phyloP scores from a whole-genome alignment of 371 early-diverging fungal species.

The Choanephora cucurbitarum region DNA sequence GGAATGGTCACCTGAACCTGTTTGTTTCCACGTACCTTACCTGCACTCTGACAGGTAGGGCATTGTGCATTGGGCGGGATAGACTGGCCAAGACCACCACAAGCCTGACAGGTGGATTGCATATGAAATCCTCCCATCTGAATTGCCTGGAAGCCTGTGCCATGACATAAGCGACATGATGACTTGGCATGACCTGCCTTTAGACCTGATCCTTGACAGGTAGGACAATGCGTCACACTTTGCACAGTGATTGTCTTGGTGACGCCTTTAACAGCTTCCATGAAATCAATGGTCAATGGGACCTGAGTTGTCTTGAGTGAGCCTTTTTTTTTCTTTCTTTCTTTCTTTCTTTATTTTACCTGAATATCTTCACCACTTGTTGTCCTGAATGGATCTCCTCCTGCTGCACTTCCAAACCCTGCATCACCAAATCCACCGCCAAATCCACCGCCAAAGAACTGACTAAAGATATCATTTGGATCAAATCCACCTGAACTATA shows the following conservation, averaged over 20 bases:
- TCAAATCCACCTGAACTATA: conserved; percentile 50
- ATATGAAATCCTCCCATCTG: conserved; percentile 78
- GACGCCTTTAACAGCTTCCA: conserved; percentile 87
- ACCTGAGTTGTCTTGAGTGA: conserved; percentile 4
- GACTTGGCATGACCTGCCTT: conserved; percentile 70
- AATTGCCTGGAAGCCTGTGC: conserved; percentile 76
- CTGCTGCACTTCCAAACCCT: conserved; percentile 24
- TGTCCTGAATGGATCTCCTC: conserved; percentile 26
- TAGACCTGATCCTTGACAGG: conserved; percentile 81
- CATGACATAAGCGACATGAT: conserved; percentile 74
- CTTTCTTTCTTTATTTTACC: background rate
- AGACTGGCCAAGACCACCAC: conserved; percentile 76
- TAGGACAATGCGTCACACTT: conserved; percentile 65
- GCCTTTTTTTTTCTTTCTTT: background rate
- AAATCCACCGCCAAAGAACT: conserved; percentile 71
- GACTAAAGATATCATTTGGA: conserved; percentile 65
- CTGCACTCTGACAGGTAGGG: conserved; percentile 75
- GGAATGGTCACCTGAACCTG: conserved; percentile 78
- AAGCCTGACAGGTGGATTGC: conserved; percentile 74
- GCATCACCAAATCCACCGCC: conserved; percentile 37
- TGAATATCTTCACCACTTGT: conserved; percentile 53
- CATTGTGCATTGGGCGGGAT: conserved; percentile 68
- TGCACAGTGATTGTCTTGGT: conserved; percentile 62
- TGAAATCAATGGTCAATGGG: conserved; percentile 70
- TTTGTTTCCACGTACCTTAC: conserved; percentile 68